phyloP scores from a whole-genome alignment of 495 filamentous ascomycete genomes.

The Talaromyces wortmannii region DNA sequence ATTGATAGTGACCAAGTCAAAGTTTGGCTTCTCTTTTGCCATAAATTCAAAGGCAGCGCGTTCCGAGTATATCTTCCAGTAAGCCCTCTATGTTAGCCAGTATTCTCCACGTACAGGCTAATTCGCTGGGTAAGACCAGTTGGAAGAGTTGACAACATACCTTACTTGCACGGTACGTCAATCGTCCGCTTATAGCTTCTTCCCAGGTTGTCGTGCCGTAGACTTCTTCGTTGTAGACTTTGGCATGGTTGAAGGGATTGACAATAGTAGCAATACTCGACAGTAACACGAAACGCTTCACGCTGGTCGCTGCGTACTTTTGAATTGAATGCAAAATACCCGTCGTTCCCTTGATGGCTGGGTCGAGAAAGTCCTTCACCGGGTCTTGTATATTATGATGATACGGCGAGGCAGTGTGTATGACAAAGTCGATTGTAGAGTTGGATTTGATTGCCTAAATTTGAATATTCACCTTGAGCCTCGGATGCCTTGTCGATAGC shows the following conservation, averaged over 20 bases:
- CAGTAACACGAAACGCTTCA: slow-evolving; percentile 55
- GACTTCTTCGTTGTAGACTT: slow-evolving; percentile 49
- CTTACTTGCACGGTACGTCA: slow-evolving; percentile 42
- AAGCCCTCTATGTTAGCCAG: too few species aligned
- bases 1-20: slow-evolving; percentile 56
- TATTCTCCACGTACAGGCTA: too few species aligned
- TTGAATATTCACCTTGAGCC: neutral
- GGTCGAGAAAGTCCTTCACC: slow-evolving; percentile 26
- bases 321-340: slow-evolving; percentile 36
- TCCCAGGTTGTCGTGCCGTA: slow-evolving; percentile 51
- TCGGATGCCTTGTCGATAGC: neutral
- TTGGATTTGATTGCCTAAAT: neutral
- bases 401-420: slow-evolving; percentile 47
- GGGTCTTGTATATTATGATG: slow-evolving; percentile 22
- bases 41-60: slow-evolving; percentile 62
- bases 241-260: slow-evolving; percentile 31
- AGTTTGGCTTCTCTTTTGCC: slow-evolving; percentile 53
- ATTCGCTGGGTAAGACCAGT: too few species aligned
- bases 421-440: slow-evolving; percentile 28
- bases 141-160: neutral
- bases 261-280: slow-evolving; percentile 69
- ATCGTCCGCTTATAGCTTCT: slow-evolving; percentile 36
- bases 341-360: slow-evolving; percentile 36
- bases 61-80: slow-evolving; percentile 27
- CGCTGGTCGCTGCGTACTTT: slow-evolving; percentile 29